Conservation (phyloP, 352 stramenopile genomes). For the Phytophthora hibernalis region DNA sequence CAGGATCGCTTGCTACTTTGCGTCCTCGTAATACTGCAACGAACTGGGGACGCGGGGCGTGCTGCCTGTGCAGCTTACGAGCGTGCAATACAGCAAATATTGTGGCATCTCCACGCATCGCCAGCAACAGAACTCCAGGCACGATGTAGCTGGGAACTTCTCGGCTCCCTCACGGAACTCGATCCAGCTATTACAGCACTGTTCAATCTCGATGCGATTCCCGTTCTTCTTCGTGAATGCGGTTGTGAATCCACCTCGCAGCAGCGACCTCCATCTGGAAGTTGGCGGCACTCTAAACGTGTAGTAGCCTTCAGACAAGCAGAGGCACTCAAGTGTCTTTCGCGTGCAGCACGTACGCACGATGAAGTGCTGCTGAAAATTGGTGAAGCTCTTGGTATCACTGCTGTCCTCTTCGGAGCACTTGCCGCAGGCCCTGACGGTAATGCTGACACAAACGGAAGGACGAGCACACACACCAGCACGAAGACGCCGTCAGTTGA, state of each 20-base stretch:
- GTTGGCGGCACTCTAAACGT: constrained; percentile 22
- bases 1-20: constrained; percentile 59
- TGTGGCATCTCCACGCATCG: constrained; percentile 45
- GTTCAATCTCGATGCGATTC: constrained; percentile 70
- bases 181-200: constrained; percentile 64
- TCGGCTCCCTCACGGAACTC: constrained; percentile 60
- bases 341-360: constrained; percentile 53
- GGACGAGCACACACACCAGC: constrained; percentile 1
- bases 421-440: constrained; percentile 25
- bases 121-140: constrained; percentile 39
- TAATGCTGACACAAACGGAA: constrained; percentile 1
- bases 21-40: constrained; percentile 63
- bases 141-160: constrained; percentile 61
- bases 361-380: constrained; percentile 80
- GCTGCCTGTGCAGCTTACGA: constrained; percentile 59
- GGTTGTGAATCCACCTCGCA: constrained; percentile 18
- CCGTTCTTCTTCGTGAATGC: constrained; percentile 63
- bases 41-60: constrained; percentile 58
- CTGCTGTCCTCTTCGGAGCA: constrained; percentile 51
- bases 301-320: constrained; percentile 39
- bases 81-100: constrained; percentile 60
- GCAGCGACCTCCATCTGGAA: constrained; percentile 14
- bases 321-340: constrained; percentile 76
- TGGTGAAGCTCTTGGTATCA: constrained; percentile 51
- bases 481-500: constrained; percentile 12